Base-by-base conservation (phyloP, 352 stramenopile genomes). In the Pythium chondricola region DNA sequence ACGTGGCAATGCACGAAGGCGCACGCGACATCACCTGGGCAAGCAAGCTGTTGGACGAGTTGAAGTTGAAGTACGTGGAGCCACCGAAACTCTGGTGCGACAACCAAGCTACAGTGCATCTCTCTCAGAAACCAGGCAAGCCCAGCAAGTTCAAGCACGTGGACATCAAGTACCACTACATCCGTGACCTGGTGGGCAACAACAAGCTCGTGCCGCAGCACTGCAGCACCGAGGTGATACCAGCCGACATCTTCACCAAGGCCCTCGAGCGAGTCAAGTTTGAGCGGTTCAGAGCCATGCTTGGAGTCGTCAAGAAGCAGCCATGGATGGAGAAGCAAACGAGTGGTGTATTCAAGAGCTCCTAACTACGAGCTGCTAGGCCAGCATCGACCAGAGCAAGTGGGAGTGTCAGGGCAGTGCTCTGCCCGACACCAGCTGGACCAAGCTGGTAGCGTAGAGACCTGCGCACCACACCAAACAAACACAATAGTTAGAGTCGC, bases 221-320 rank as follows among this genome's bases (percentile, higher is more conserved):
- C 17, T 18, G 24, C 21, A 13, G 50, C 5, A 66, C 63, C 1
- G 50, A 65, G 26, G 48, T 61, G 20, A 61, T 58, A 46, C 14
- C 59, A 6, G 44, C 58, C 0, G 63, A 68, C 33, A 57, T 61
- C 6, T 31, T 67, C 14, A 65, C 51, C 6, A 71, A 71, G 37
- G 29, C 32, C 1, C 42, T 71, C 4, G 48, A 25, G 2, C 16
- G 18, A 0, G 43, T 54, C 4, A 65, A 63, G 50, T 64, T 65
- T 26, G 33, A 48, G 7, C 20, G 39, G 4, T 68, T 65, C 22
- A 35, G 53, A 10, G 20, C 26, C 1, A 47, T 52, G 36, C 38
- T 61, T 7, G 47, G 54, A 8, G 54, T 56, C 6, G 22, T 33
- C 29, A 33, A 33, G 29, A 33, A 33, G 13, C 29, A 33, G 13